A percentile compares a stretch with the other conserved stretches of the same genome.
Conservation (phyloP, 345 rosid species). For the Arabidopsis suecica region DNA sequence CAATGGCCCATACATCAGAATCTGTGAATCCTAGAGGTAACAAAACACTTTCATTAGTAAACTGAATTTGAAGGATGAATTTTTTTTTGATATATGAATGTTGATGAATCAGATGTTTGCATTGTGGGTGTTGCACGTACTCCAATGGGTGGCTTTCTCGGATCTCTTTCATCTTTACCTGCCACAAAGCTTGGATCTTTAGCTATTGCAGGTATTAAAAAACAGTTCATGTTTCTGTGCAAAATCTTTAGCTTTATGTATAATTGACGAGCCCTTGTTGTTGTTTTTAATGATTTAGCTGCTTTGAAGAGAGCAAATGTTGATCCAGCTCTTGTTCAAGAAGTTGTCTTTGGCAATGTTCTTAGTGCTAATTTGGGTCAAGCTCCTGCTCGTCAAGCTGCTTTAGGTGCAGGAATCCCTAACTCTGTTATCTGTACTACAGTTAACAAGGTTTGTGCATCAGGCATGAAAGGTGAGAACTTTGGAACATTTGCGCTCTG, state of each 20-base stretch:
- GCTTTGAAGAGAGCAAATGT: slow-evolving; percentile 89
- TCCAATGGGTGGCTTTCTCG: slow-evolving; percentile 96
- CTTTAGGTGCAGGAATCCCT: slow-evolving; percentile 92
- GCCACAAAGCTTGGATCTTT: slow-evolving; percentile 97
- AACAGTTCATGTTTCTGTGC: background rate
- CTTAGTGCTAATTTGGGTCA: slow-evolving; percentile 96
- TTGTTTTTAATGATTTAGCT: slow-evolving; percentile 52
- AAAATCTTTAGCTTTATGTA: slow-evolving; percentile 19
- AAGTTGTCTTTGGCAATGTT: slow-evolving; percentile 94
- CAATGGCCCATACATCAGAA: slow-evolving; percentile 70
- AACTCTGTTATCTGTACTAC: slow-evolving; percentile 88
- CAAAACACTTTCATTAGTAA: background rate
- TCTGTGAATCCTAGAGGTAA: slow-evolving; percentile 82
- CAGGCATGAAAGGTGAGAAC: slow-evolving; percentile 94
- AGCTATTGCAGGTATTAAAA: slow-evolving; percentile 68
- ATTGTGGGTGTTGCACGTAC: slow-evolving; percentile 97
- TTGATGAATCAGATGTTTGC: slow-evolving; percentile 74
- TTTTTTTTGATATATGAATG: slow-evolving; percentile 9
- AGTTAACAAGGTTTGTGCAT: slow-evolving; percentile 96
- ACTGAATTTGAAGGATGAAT: background rate
- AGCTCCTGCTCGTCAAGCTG: slow-evolving; percentile 99
- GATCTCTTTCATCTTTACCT: slow-evolving; percentile 75
- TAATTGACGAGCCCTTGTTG: slow-evolving; percentile 16
- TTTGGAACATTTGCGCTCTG: slow-evolving; percentile 5
- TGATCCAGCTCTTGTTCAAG: slow-evolving; percentile 89